A percentile compares a stretch with the other conserved stretches of the same genome.
Conservation (phyloP, 805 yeast species). For the Starmera caribaea region DNA sequence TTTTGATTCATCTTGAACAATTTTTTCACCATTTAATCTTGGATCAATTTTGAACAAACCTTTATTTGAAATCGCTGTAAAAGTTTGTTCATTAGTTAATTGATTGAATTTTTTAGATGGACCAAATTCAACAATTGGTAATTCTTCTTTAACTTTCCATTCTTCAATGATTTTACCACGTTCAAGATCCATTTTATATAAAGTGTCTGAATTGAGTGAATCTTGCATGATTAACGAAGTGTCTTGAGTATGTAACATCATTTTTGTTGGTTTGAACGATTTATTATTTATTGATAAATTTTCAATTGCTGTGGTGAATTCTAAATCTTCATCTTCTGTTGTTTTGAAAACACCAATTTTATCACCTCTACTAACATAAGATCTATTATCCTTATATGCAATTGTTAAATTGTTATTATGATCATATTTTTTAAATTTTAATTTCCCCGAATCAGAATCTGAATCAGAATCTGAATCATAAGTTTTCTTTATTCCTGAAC, state of each 20-base stretch:
- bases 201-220: slow-evolving; percentile 28
- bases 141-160: slow-evolving; percentile 49
- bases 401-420: slow-evolving; percentile 60
- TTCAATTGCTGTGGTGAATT: slow-evolving; percentile 60
- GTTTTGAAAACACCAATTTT: slow-evolving; percentile 73
- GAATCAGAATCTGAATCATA: slow-evolving; percentile 25
- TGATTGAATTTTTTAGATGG: slow-evolving; percentile 72
- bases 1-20: slow-evolving; percentile 49
- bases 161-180: slow-evolving; percentile 81
- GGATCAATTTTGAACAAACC: slow-evolving; percentile 77
- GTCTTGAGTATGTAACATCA: slow-evolving; percentile 76
- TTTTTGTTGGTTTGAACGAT: slow-evolving; percentile 43
- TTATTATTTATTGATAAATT: slow-evolving; percentile 45
- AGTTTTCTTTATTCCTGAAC: slow-evolving; percentile 14
- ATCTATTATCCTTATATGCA: slow-evolving; percentile 59
- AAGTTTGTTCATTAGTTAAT: slow-evolving; percentile 61
- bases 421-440: slow-evolving; percentile 21
- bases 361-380: slow-evolving; percentile 74
- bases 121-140: slow-evolving; percentile 47
- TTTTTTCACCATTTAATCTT: slow-evolving; percentile 46
- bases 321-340: slow-evolving; percentile 38
- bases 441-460: slow-evolving; percentile 22
- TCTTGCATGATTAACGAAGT: slow-evolving; percentile 57
- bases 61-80: slow-evolving; percentile 58
- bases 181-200: slow-evolving; percentile 71